Evolutionary conservation across 2,329 filamentous ascomycete genomes (phyloP), one percentile per base, ranked within the genome.

Genomic region (Trichoderma simmonsii): DNA sequence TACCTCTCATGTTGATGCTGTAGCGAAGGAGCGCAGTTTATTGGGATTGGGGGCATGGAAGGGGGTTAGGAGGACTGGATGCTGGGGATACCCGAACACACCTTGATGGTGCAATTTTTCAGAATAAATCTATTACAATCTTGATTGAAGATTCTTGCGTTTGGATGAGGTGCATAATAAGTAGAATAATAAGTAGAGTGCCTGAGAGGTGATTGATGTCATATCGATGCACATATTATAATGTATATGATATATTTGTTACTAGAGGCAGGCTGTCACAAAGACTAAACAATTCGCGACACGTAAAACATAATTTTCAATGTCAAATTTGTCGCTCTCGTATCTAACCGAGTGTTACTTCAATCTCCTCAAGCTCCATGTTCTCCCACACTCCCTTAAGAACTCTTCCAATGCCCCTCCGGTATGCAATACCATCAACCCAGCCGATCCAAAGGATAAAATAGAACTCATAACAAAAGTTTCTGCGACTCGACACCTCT

Each of bases 21-120:
- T 26, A 28, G 57, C 26, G 43, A 48, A 28, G 63, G 70, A 34
- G 18, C 56, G 32, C 39, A 32, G 32, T 61, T 21, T 54, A 34
- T 15, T 15, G 43, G 36, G 30, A 30, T 30, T 15, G 62, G 12
- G 34, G 15, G 7, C 3, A 18, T 48, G 24, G 26, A 30, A 4
- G 9, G 54, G 54, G 18, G 8, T 24, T n/a, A 24, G 51, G 51
- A 18, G 28, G 6, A 3, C 34, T 51, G 30, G 62, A 67, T 24
- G 56, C 8, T 32, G 51, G 61, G 54, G 32, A 65, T 65, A 71
- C 60, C 69, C 66, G 67, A 65, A 26, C 24, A 34, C 57, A 56
- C 63, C 56, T 67, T 71, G 63, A 71, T 14, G 63, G 56, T 48
- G 63, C 24, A 34, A 30, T 26, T 60, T 64, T 61, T 67, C 34